Evolutionary conservation across 371 early-diverging fungal species (phyloP).

Genomic region (Rhizopus stolonifer): DNA sequence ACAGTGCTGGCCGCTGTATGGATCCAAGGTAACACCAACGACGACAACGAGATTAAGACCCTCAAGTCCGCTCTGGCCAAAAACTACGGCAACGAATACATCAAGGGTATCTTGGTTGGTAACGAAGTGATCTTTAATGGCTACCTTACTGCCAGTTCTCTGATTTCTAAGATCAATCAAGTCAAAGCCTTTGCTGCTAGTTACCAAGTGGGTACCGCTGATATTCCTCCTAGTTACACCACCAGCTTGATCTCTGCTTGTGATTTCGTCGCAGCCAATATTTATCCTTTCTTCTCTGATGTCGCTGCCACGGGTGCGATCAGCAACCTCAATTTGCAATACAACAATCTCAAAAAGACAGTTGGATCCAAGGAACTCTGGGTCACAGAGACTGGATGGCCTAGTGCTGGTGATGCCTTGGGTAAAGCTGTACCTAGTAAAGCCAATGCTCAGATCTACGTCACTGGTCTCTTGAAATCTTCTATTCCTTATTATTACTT

Average conservation of each 20-base stretch:
- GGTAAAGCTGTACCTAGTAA: conserved; percentile 51
- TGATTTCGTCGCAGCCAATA: conserved; percentile 53
- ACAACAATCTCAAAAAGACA: conserved; percentile 39
- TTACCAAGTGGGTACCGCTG: conserved; percentile 55
- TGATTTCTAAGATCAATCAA: conserved; percentile 37
- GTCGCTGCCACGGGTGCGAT: conserved; percentile 32
- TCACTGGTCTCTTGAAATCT: conserved; percentile 34
- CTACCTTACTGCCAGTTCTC: conserved; percentile 16
- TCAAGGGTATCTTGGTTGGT: conserved; percentile 42
- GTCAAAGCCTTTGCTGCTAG: conserved; percentile 39
- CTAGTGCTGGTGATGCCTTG: conserved; percentile 51
- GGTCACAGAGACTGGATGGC: conserved; percentile 71
- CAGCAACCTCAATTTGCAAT: conserved; percentile 30
- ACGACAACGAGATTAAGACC: conserved; percentile 30
- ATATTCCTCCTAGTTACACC: conserved; percentile 36
- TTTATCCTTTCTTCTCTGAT: conserved; percentile 59
- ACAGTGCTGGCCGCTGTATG: conserved; percentile 44
- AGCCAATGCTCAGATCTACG: conserved; percentile 43
- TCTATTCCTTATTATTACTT: conserved; percentile 61
- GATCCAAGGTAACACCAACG: conserved; percentile 35
- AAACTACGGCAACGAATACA: conserved; percentile 12
- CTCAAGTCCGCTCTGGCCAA: conserved; percentile 19
- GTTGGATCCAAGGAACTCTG: conserved; percentile 48
- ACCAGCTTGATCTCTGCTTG: conserved; percentile 34
- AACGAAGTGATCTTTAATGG: conserved; percentile 39